A percentile compares a stretch with the other conserved stretches of the same genome.
Conservation (phyloP, 148 eudicot species). For the Spergularia marina region DNA sequence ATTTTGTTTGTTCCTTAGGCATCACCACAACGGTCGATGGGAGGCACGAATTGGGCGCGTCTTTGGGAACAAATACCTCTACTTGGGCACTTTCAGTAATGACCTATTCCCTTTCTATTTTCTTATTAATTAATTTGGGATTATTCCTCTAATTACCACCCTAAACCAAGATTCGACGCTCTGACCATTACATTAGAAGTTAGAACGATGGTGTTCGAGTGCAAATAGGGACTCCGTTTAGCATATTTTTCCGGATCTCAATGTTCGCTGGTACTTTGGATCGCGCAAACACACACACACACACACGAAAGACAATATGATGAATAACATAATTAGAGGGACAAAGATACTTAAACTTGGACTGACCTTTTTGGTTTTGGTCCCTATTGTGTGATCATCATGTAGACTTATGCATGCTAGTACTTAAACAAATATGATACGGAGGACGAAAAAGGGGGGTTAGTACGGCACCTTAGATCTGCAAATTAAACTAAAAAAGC, state of each 20-base stretch:
- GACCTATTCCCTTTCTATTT: not conserved
- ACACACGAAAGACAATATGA: slow-evolving; percentile 18
- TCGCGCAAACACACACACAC: slow-evolving; percentile 14
- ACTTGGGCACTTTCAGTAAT: slow-evolving; percentile 69
- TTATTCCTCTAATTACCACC: no score
- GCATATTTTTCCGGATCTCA: slow-evolving; percentile 1
- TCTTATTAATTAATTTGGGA: not conserved
- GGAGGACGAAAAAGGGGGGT: not conserved
- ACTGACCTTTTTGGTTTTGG: slow-evolving; percentile 27
- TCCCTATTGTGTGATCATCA: slow-evolving; percentile 25
- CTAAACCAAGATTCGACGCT: no score
- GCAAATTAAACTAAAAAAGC: slow-evolving; percentile 19
- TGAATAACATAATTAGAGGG: slow-evolving; percentile 26
- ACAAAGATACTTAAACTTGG: slow-evolving; percentile 36
- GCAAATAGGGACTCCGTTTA: not conserved
- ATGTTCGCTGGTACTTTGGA: slow-evolving; percentile 12
- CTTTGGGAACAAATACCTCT: slow-evolving; percentile 61
- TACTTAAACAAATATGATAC: slow-evolving; percentile 10
- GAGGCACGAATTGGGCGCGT: slow-evolving; percentile 74
- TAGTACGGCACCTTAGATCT: slow-evolving; percentile 30
- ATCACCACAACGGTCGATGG: slow-evolving; percentile 81
- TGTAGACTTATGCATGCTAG: slow-evolving; percentile 20
- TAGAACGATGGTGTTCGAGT: not conserved
- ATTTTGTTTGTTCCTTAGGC: slow-evolving; percentile 40
- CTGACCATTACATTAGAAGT: no score